Percentiles rank a stretch among this genome's conserved stretches.
Evolutionary conservation across 2,329 filamentous ascomycete species (phyloP).

Genomic region (Cytospora schulzeri): DNA sequence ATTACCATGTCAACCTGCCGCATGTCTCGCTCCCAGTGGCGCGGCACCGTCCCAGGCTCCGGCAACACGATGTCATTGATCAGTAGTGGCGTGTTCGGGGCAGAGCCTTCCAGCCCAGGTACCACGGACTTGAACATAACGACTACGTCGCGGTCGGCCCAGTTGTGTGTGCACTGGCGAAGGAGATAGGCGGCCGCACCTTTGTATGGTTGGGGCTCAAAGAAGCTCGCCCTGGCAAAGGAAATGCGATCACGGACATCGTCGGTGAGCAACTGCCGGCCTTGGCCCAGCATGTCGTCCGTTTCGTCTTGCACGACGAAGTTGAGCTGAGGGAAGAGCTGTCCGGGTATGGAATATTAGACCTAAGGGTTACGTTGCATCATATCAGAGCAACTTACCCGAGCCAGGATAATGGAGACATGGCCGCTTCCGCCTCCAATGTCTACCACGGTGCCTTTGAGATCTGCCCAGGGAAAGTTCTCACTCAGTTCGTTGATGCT

Average conservation of each 20-base stretch:
- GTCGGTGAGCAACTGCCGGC: background rate
- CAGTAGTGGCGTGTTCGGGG: background rate
- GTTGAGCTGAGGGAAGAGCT: background rate
- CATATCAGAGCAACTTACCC: background rate
- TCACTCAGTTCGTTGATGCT: background rate
- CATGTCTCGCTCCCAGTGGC: constrained; percentile 26
- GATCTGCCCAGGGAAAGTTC: background rate
- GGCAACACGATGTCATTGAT: constrained; percentile 1
- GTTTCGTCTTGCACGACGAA: background rate
- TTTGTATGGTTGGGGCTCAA: constrained; percentile 31
- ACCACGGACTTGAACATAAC: constrained; percentile 33
- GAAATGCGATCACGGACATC: background rate
- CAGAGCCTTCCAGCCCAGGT: constrained; percentile 31
- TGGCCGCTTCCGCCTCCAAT: background rate
- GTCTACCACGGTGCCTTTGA: background rate
- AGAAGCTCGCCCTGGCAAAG: constrained; percentile 28
- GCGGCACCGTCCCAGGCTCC: background rate
- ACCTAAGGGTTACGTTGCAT: too few relatives aligned
- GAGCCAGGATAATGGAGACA: background rate
- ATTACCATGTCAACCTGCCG: constrained; percentile 34
- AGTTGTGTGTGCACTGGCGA: constrained; percentile 35
- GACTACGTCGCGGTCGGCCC: constrained; percentile 31
- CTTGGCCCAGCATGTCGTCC: background rate
- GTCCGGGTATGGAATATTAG: too few relatives aligned
- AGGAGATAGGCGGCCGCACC: constrained; percentile 31